A percentile compares a stretch with the other conserved stretches of the same genome.
Evolutionary conservation across 345 rosid genomes (phyloP).

Genomic region (Brassica rapa): DNA sequence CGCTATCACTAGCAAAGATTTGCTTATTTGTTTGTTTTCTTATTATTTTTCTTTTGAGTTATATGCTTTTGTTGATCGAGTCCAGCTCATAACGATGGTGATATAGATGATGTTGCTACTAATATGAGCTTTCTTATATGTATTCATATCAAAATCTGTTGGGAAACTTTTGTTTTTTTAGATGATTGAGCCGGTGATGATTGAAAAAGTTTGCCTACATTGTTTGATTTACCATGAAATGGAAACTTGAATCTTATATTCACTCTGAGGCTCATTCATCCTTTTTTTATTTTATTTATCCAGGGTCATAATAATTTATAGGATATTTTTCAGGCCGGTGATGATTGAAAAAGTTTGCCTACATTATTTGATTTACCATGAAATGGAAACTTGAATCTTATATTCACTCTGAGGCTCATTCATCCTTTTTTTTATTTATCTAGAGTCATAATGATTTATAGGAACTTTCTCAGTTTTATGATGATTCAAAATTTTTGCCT

Average conservation of each 20-base stretch:
- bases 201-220: conserved; percentile 33
- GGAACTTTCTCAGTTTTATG: conserved; percentile 15
- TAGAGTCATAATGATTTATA: neutral
- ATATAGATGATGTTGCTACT: neutral
- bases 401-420: conserved; percentile 29
- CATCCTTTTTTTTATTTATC: neutral
- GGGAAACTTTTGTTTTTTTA: conserved; percentile 2
- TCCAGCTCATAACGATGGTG: neutral
- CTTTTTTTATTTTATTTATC: neutral
- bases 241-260: neutral
- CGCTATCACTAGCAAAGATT: neutral
- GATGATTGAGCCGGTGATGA: conserved; percentile 30
- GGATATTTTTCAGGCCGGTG: conserved; percentile 9
- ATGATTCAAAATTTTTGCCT: conserved; percentile 27
- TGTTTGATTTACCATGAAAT: conserved; percentile 37
- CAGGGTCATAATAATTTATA: too few relatives aligned
- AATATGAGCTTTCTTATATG: too few relatives aligned
- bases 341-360: conserved; percentile 35
- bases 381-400: conserved; percentile 9
- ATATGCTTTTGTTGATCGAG: neutral
- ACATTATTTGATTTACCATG: conserved; percentile 36
- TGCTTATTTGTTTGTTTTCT: neutral
- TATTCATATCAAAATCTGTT: neutral
- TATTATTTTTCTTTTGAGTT: neutral
- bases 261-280: conserved; percentile 27